Conservation (phyloP, 768 basidiomycete genomes). For the Suillus placidus region DNA sequence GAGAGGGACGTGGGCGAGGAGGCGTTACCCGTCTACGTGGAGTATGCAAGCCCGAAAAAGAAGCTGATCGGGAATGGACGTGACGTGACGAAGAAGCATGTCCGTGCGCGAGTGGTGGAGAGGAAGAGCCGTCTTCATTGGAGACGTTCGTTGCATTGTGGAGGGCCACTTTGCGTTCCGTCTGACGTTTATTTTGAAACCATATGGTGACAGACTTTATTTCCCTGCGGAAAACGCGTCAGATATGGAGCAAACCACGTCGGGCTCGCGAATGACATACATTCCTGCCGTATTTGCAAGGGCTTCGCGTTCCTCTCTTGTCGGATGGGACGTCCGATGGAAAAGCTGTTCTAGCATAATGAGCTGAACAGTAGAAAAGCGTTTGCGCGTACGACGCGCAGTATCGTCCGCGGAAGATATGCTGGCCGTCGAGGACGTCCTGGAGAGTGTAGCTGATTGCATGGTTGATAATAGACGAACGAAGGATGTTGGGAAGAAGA, state of each 20-base stretch:
- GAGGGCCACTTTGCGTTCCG: slow-evolving; percentile 58
- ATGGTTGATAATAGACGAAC: slow-evolving; percentile 1
- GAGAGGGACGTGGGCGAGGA: slow-evolving; percentile 34
- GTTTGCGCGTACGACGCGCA: slow-evolving; percentile 65
- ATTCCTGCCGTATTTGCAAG: slow-evolving; percentile 64
- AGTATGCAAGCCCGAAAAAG: slow-evolving; percentile 24
- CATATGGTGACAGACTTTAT: slow-evolving; percentile 40
- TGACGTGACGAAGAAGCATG: slow-evolving; percentile 32
- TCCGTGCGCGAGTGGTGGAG: slow-evolving; percentile 24
- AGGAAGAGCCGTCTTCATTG: slow-evolving; percentile 23
- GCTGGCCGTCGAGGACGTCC: slow-evolving; percentile 60
- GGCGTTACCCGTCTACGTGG: slow-evolving; percentile 34
- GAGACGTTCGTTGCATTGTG: slow-evolving; percentile 35
- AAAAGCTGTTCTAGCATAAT: slow-evolving; percentile 74
- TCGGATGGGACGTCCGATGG: slow-evolving; percentile 72
- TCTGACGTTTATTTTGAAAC: slow-evolving; percentile 40
- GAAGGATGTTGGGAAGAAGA: background rate
- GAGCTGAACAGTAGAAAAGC: slow-evolving; percentile 69
- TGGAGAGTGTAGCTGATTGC: slow-evolving; percentile 40
- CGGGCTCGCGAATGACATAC: slow-evolving; percentile 41
- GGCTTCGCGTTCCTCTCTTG: slow-evolving; percentile 70
- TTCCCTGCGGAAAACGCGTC: slow-evolving; percentile 27
- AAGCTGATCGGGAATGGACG: slow-evolving; percentile 41
- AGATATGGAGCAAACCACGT: slow-evolving; percentile 11
- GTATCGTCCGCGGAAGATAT: slow-evolving; percentile 51